A percentile compares a stretch with the other conserved stretches of the same genome.
phyloP scores from a whole-genome alignment of 345 rosid species.

The Bruguiera parviflora region DNA sequence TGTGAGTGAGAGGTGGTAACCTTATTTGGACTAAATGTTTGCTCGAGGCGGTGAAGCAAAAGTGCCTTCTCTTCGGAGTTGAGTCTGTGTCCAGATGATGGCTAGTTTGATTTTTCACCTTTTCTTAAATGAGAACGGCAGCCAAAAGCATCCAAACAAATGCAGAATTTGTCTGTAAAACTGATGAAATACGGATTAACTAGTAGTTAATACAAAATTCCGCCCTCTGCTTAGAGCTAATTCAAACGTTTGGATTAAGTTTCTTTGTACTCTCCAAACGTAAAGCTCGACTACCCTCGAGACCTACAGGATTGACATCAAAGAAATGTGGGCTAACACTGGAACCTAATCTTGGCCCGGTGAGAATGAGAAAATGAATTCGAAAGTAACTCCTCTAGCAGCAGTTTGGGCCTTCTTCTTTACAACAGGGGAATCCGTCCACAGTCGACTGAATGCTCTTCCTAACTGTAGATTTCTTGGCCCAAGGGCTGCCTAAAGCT shows the following conservation, averaged over 20 bases:
- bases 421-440: constrained; percentile 30
- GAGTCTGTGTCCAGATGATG: no score
- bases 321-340: constrained; percentile 21
- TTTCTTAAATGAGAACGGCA: no score
- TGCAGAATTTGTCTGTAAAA: no score
- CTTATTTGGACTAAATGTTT: no score
- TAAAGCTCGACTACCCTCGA: constrained; percentile 28
- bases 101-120: no score
- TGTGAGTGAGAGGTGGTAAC: no score
- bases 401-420: constrained; percentile 32
- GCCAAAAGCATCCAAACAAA: no score
- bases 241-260: no score
- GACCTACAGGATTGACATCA: constrained; percentile 24
- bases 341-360: constrained; percentile 23
- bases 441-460: constrained; percentile 14
- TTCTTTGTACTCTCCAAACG: constrained; percentile 30
- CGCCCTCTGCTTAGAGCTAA: constrained; percentile 24
- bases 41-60: no score
- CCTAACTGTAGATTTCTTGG: constrained; percentile 4
- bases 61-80: no score
- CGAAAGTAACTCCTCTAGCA: constrained; percentile 20
- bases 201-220: constrained; percentile 37
- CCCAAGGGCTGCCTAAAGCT: constrained; percentile 18
- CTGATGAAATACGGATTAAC: constrained; percentile 6
- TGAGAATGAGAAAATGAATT: constrained; percentile 3